Evolutionary conservation across 148 eudicot genomes (phyloP), one percentile per base, ranked within the genome.

Genomic region (Diospyros lotus): DNA sequence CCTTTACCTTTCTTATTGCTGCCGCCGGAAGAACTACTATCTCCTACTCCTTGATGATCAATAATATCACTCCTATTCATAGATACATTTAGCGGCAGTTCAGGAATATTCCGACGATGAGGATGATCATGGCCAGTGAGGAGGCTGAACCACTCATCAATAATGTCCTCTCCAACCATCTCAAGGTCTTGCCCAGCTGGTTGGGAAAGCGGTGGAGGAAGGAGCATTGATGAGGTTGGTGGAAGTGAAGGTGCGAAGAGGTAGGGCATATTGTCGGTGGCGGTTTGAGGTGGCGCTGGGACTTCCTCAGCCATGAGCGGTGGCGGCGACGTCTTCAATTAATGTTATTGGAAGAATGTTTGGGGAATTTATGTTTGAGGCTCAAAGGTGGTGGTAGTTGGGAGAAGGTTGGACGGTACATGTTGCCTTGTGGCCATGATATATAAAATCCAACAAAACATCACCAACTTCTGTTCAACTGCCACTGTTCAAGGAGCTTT

Each of bases 381-480:
- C 14, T 72, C 62, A 58, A 66, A 60, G 63, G 69, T 72, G 84
- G 78, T 75, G 79, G 66, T 82, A 64, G 82, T 74, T 78, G 71
- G 65, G 45, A 51, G 77, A 80, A 71, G 56, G 83, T 79, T 79
- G 77, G 85, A 56, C 85, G 66, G 80, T 72, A 59, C 64, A 64
- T 41, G 12, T 41, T 77, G 77, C 71, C 85, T 86, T 83, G 89
- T 67, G 67, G 13, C 64, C 51, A 58, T 77, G 64, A 76, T 76
- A 74, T 28, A 28, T 28, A 28, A 78, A 82, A 82, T 86, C 96
- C 96, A 93, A 87, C 98, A 73, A 86, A 64, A 85, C 41, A 64
- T 80, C 81, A 90, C 89, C 94, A 79, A 89, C 82, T 87, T 86
- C 84, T 81, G 98, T 86, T 93, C 87, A 93, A 90, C 98, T 86